phyloP scores from a whole-genome alignment of 1,284 basidiomycete genomes.

The Melampsora larici-populina region DNA sequence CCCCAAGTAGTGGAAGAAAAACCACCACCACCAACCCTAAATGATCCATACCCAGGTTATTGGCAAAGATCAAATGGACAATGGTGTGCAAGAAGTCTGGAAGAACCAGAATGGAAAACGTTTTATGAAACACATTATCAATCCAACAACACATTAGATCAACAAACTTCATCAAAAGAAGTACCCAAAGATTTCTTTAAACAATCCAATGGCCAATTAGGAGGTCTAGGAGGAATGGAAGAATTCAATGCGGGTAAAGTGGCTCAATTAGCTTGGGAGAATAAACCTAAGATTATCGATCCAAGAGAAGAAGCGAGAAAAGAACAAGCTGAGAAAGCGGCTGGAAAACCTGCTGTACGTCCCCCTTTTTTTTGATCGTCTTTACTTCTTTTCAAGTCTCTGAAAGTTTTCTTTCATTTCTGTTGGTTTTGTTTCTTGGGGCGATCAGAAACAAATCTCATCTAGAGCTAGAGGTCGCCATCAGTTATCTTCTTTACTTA shows the following conservation, averaged over 20 bases:
- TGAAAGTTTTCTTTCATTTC: background rate
- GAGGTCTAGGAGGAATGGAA: background rate
- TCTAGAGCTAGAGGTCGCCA: conserved; percentile 45
- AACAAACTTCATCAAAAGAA: background rate
- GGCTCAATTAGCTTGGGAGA: conserved; percentile 32
- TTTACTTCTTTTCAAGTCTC: background rate
- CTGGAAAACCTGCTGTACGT: conserved; percentile 25
- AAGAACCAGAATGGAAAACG: conserved; percentile 44
- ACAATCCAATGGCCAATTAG: background rate
- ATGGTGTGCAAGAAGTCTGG: conserved; percentile 47
- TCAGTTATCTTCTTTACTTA: conserved; percentile 50
- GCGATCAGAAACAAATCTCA: conserved; percentile 35
- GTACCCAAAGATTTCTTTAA: conserved; percentile 40
- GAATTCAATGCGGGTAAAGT: conserved; percentile 24
- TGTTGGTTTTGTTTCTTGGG: background rate
- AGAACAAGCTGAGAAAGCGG: conserved; percentile 10
- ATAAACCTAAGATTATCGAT: conserved; percentile 40
- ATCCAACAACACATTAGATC: background rate
- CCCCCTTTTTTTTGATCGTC: background rate
- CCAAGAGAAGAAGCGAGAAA: conserved; percentile 28
- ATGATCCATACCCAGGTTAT: conserved; percentile 50
- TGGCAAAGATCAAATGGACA: conserved; percentile 48
- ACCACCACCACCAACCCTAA: conserved; percentile 42
- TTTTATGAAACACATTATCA: conserved; percentile 21
- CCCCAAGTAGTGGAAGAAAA: conserved; percentile 32